Evolutionary conservation across 768 basidiomycete genomes (phyloP).

Genomic region (Leucocoprinus sp.): DNA sequence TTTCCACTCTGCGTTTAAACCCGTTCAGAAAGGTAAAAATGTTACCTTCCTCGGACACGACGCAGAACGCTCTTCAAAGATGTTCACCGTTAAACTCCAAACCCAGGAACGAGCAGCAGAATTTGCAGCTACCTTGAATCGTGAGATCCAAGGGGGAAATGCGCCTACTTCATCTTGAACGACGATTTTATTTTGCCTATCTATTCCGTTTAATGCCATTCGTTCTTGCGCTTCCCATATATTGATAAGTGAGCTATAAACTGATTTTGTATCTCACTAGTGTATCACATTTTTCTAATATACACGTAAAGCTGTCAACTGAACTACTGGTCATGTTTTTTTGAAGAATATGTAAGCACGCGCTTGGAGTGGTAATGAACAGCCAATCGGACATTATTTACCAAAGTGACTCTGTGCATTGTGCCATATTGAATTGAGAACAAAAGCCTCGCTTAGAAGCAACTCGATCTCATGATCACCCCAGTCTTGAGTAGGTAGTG

Average conservation of each 20-base stretch:
- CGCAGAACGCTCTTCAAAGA: conserved; percentile 38
- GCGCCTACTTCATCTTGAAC: background rate
- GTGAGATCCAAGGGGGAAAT: conserved; percentile 44
- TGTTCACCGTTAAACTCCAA: conserved; percentile 55
- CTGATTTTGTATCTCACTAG: background rate
- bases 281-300: background rate
- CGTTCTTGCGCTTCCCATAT: background rate
- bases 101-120: conserved; percentile 49
- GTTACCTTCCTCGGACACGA: conserved; percentile 69
- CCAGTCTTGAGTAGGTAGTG: conserved; percentile 88
- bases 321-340: background rate
- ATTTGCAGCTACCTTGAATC: conserved; percentile 52
- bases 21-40: conserved; percentile 40
- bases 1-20: conserved; percentile 50
- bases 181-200: too few relatives aligned
- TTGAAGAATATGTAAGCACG: background rate
- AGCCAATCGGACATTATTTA: conserved; percentile 24
- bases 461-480: conserved; percentile 93
- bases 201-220: too few relatives aligned
- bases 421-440: conserved; percentile 88
- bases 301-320: background rate
- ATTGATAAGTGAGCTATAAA: background rate
- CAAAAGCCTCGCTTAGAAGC: conserved; percentile 92
- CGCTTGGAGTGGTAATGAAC: background rate
- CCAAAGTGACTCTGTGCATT: conserved; percentile 85